A percentile compares a stretch with the other conserved stretches of the same genome.
Conservation (phyloP, 192 early-diverging fungal species). For the Backusella mclennaniae region DNA sequence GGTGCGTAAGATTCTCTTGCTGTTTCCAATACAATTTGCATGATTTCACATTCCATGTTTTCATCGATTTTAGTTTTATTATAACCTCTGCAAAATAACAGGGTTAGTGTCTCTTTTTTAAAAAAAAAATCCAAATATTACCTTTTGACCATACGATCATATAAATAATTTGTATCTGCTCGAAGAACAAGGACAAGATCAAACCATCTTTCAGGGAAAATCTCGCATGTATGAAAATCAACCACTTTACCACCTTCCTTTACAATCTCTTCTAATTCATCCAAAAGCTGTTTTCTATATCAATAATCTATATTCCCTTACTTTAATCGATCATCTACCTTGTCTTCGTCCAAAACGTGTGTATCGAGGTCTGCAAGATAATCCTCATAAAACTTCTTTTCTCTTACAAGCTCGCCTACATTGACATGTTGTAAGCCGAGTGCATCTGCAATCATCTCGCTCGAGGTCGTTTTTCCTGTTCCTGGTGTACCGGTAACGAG, state of each 20-base stretch:
- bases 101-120: neutral
- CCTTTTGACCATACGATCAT: constrained; percentile 77
- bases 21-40: constrained; percentile 92
- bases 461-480: constrained; percentile 78
- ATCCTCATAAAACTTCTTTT: constrained; percentile 82
- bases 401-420: constrained; percentile 86
- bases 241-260: constrained; percentile 81
- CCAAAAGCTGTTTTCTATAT: constrained; percentile 59
- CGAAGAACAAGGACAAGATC: constrained; percentile 92
- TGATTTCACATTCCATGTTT: constrained; percentile 97
- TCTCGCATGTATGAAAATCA: constrained; percentile 93
- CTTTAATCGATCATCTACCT: constrained; percentile 42
- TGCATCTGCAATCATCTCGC: constrained; percentile 76
- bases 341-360: constrained; percentile 91
- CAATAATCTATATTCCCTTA: neutral
- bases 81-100: constrained; percentile 59
- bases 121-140: constrained; percentile 19
- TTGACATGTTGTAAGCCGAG: constrained; percentile 77
- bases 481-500: constrained; percentile 86
- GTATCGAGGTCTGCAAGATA: constrained; percentile 85
- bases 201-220: constrained; percentile 98
- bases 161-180: constrained; percentile 76
- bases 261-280: constrained; percentile 88
- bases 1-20: constrained; percentile 79
- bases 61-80: constrained; percentile 82